Base-by-base conservation (phyloP, 805 yeast species). In the Ogataea dorogensis region DNA sequence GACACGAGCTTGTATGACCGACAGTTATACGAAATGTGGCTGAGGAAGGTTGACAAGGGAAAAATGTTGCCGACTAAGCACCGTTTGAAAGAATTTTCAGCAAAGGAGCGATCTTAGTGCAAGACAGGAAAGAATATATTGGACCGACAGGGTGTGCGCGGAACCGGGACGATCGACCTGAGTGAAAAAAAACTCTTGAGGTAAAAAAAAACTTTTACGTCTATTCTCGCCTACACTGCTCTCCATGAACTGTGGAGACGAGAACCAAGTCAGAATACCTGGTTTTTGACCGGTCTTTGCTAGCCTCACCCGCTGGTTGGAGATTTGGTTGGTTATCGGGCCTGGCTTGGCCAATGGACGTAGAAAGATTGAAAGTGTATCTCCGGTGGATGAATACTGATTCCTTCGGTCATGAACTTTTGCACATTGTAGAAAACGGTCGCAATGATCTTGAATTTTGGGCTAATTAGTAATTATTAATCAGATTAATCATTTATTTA, bases 351-450 rank as follows among this genome's bases (percentile, higher is more conserved):
- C 20, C 11, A 19, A 28, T 28, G 38, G 38, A 34, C 32, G 33
- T 5, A 34, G 38, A 34, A 12, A 13, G 16, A 38, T n/a, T 40
- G 38, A 63, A 70, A 67, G 73, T 65, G 75, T 69, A 69, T 69
- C 75, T 69, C 75, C 75, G 73, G 58, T 59, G 65, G 69, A 66
- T 59, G 73, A 69, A 65, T 58, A 24, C 21, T 68, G 75, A 68
- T 54, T 65, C 71, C 62, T 51, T 67, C 73, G 75, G 75, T 69
- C 75, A 69, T 69, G 45, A 61, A 63, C 73, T 67, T 70, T 67
- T 54, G 55, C 33, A 68, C 70, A 67, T 59, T 23, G 25, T 10
- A 7, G 7, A 19, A 5, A 12, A 19, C 11, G 20, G 33, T 8
- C 18, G 16, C 8, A 17, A 5, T 17, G n/a, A n/a, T n/a, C n/a